These are phyloP conservation scores for Aspergillus terreus DNA, from an alignment of 2,329 filamentous ascomycete species.

Conservation along the genomic window DNA sequence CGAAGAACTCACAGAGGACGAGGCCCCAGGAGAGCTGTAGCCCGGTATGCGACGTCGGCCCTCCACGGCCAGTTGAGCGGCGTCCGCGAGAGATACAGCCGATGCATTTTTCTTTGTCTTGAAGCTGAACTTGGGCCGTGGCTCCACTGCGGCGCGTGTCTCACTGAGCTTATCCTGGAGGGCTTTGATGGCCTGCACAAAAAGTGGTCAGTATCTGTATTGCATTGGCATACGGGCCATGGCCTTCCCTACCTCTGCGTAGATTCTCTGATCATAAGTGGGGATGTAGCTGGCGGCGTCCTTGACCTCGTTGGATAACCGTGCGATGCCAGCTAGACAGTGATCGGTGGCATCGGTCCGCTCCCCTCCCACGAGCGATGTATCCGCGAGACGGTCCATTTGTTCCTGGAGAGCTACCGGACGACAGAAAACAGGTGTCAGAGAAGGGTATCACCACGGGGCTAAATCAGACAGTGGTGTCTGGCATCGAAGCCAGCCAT, in stretches of 20 bases:
- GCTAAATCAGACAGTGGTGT: not conserved
- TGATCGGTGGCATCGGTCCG: constrained; percentile 77
- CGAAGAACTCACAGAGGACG: constrained; percentile 41
- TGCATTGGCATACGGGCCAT: not conserved
- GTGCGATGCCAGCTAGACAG: constrained; percentile 73
- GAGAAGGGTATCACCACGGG: constrained; percentile 1
- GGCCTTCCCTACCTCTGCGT: constrained; percentile 62
- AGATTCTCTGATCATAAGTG: constrained; percentile 84
- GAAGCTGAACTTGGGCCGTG: constrained; percentile 81
- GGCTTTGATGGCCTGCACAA: constrained; percentile 67
- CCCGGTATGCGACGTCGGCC: constrained; percentile 43
- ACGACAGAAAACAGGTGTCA: constrained; percentile 11
- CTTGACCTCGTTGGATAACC: constrained; percentile 77
- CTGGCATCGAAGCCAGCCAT: constrained; percentile 22
- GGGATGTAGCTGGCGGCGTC: constrained; percentile 80
- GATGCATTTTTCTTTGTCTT: constrained; percentile 58
- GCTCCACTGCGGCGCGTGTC: constrained; percentile 63
- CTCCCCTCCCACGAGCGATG: constrained; percentile 65
- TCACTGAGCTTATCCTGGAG: constrained; percentile 75
- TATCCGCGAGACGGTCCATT: constrained; percentile 64
- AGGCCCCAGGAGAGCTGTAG: constrained; percentile 35
- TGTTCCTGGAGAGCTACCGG: constrained; percentile 67
- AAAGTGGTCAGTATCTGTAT: not conserved
- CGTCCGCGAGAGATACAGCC: constrained; percentile 54
- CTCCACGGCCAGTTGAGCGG: constrained; percentile 52